These are phyloP conservation scores for Cercospora beticola DNA, from an alignment of 2,329 filamentous ascomycete species.

Conservation along the genomic window DNA sequence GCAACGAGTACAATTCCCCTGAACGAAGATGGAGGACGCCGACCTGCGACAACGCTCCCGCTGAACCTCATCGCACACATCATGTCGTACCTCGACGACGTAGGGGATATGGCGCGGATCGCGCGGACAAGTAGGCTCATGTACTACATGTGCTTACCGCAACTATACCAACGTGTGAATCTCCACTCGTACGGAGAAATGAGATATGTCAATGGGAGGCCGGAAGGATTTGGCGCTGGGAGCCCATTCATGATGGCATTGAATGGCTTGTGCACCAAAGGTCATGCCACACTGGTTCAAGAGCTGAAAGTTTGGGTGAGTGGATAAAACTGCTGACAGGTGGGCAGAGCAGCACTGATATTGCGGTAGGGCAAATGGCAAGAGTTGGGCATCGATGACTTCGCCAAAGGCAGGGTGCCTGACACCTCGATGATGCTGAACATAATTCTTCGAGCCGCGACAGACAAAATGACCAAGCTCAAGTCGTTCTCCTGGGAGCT, in stretches of 20 bases:
- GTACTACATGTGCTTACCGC: constrained; percentile 64
- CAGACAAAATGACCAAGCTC: constrained; percentile 59
- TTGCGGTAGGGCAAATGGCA: constrained; percentile 53
- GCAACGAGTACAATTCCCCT: constrained; percentile 17
- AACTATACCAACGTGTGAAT: constrained; percentile 58
- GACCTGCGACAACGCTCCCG: constrained; percentile 44
- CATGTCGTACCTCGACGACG: constrained; percentile 58
- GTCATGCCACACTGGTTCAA: constrained; percentile 54
- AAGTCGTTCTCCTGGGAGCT: constrained; percentile 61
- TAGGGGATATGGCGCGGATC: constrained; percentile 58
- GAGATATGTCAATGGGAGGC: constrained; percentile 57
- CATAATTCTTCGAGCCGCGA: constrained; percentile 57
- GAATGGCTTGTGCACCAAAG: constrained; percentile 60
- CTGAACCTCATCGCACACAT: constrained; percentile 60
- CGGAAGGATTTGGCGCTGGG: constrained; percentile 61
- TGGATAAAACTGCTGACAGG: neutral
- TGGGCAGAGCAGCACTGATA: neutral
- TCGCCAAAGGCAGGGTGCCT: constrained; percentile 59
- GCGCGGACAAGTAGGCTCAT: constrained; percentile 61
- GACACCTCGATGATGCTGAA: constrained; percentile 65
- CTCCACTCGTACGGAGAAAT: constrained; percentile 60
- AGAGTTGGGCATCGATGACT: constrained; percentile 58
- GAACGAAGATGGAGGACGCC: constrained; percentile 10
- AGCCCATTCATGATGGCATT: constrained; percentile 64
- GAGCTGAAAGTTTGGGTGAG: constrained; percentile 48